Evolutionary conservation across 768 basidiomycete species (phyloP).

Genomic region (Pleurotus tuoliensis): DNA sequence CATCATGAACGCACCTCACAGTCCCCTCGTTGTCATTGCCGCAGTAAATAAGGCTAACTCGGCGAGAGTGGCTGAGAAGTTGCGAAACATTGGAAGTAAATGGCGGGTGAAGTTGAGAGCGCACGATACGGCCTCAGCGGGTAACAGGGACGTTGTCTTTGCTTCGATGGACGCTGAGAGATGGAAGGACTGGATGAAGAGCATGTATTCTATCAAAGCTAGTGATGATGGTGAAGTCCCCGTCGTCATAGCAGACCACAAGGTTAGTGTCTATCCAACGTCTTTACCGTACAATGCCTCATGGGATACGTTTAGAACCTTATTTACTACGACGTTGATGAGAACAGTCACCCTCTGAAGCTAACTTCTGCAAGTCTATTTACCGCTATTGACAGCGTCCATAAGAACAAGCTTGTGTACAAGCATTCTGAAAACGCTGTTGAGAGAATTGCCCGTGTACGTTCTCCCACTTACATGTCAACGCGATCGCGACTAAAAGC

Average conservation of each 20-base stretch:
- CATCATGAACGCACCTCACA: constrained; percentile 78
- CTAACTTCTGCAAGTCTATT: constrained; percentile 57
- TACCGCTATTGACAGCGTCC: constrained; percentile 65
- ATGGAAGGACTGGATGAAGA: constrained; percentile 89
- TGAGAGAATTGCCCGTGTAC: constrained; percentile 63
- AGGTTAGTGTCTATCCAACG: constrained; percentile 38
- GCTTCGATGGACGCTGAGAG: constrained; percentile 83
- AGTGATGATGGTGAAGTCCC: constrained; percentile 27
- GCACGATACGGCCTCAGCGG: constrained; percentile 33
- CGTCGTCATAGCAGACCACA: constrained; percentile 80
- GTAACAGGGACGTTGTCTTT: constrained; percentile 64
- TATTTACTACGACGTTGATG: constrained; percentile 74
- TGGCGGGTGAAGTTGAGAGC: constrained; percentile 52
- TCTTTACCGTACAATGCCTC: too few species aligned
- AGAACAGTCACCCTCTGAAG: constrained; percentile 47
- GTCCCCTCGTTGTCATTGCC: constrained; percentile 77
- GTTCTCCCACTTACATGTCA: constrained; percentile 10
- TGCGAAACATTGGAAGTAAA: constrained; percentile 49
- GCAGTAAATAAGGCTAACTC: constrained; percentile 36
- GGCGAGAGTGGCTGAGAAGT: constrained; percentile 39
- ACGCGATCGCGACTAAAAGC: not conserved
- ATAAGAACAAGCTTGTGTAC: constrained; percentile 41
- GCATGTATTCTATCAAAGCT: constrained; percentile 73
- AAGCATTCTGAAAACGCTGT: constrained; percentile 69
- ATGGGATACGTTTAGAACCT: constrained; percentile 41